Percentiles rank a stretch among this genome's conserved stretches.
These are phyloP conservation scores for Isabelozyma rhagii DNA, from an alignment of 805 yeast genomes.

Conservation along the genomic window DNA sequence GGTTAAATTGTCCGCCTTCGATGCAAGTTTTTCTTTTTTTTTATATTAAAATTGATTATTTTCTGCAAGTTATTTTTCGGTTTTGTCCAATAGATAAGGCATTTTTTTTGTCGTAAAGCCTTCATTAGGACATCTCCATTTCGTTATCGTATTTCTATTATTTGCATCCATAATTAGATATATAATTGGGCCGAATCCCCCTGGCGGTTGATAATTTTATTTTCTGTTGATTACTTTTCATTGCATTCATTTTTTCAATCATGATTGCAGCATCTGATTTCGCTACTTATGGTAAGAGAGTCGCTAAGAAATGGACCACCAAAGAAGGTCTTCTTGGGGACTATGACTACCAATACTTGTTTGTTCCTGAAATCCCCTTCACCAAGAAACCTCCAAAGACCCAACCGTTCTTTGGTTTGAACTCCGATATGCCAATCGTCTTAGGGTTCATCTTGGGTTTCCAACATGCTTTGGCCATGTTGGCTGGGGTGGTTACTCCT, in stretches of 20 bases:
- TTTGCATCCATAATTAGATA: neutral
- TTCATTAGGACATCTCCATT: neutral
- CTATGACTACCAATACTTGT: constrained; percentile 75
- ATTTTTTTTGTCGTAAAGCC: neutral
- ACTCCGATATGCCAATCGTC: constrained; percentile 77
- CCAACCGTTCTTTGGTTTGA: constrained; percentile 81
- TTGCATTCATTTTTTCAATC: neutral
- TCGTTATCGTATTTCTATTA: neutral
- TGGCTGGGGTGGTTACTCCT: constrained; percentile 88
- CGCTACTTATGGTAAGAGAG: neutral
- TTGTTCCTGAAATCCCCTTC: constrained; percentile 81
- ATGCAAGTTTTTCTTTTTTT: neutral
- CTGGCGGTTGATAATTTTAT: neutral
- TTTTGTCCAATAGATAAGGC: neutral
- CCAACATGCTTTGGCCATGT: constrained; percentile 86
- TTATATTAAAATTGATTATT: too few relatives aligned
- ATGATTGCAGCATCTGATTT: neutral
- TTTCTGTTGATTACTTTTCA: neutral
- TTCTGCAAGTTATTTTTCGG: neutral
- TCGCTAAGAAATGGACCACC: constrained; percentile 56
- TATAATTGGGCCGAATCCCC: neutral
- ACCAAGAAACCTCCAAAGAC: constrained; percentile 40
- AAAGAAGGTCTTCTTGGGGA: constrained; percentile 83
- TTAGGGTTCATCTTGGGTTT: constrained; percentile 77
- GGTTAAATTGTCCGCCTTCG: neutral